These are phyloP conservation scores for Decorospora gaudefroyi DNA, from an alignment of 2,329 filamentous ascomycete species.

Conservation along the genomic window DNA sequence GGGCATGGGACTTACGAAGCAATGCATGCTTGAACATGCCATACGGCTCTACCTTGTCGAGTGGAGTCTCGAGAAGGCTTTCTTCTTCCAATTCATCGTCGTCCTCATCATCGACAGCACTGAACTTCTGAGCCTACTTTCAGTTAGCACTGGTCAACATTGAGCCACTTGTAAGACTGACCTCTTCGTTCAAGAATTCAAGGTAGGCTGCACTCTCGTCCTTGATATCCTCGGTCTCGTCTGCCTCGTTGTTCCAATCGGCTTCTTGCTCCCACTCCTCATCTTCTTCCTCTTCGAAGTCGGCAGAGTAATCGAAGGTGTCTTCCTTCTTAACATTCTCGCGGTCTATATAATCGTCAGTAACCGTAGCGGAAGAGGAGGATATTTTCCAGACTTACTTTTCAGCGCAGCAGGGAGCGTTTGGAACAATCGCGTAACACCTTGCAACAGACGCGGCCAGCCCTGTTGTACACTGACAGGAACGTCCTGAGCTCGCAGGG, in stretches of 20 bases:
- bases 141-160: slow-evolving; percentile 33
- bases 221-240: slow-evolving; percentile 69
- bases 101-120: slow-evolving; percentile 69
- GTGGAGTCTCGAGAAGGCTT: slow-evolving; percentile 85
- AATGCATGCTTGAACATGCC: slow-evolving; percentile 82
- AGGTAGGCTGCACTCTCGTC: slow-evolving; percentile 94
- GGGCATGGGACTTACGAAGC: slow-evolving; percentile 66
- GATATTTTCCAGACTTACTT: slow-evolving; percentile 59
- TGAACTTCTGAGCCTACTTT: slow-evolving; percentile 77
- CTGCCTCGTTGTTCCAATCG: slow-evolving; percentile 67
- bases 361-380: slow-evolving; percentile 14
- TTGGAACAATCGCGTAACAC: slow-evolving; percentile 88
- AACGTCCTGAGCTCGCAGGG: slow-evolving; percentile 77
- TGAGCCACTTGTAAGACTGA: slow-evolving; percentile 43
- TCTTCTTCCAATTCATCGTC: slow-evolving; percentile 93
- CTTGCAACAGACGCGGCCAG: slow-evolving; percentile 88
- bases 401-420: slow-evolving; percentile 85
- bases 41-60: slow-evolving; percentile 96
- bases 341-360: slow-evolving; percentile 62
- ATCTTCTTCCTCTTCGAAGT: slow-evolving; percentile 75
- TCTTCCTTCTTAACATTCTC: slow-evolving; percentile 87
- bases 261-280: slow-evolving; percentile 79
- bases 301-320: slow-evolving; percentile 77
- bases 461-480: slow-evolving; percentile 91
- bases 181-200: slow-evolving; percentile 93